Percentiles rank a stretch among this genome's conserved stretches.
Conservation (phyloP, 2,329 filamentous ascomycete genomes). For the Xylariales sp. region DNA sequence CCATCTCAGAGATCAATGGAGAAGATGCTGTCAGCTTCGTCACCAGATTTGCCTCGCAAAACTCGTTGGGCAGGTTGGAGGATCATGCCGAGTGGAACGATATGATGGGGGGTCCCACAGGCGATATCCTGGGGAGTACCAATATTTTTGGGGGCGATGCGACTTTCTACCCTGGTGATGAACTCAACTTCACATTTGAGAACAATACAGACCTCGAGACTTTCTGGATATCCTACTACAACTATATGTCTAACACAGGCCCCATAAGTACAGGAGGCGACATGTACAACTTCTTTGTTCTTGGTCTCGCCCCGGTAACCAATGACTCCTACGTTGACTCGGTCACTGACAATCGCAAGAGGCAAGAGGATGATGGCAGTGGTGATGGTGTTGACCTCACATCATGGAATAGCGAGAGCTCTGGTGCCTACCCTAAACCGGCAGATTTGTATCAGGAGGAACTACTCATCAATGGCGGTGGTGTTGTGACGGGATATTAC, state of each 20-base stretch:
- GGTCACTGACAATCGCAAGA: neutral
- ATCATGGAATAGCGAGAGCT: slow-evolving; percentile 5
- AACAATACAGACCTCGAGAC: slow-evolving; percentile 15
- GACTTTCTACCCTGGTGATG: slow-evolving; percentile 30
- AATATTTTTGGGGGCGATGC: slow-evolving; percentile 23
- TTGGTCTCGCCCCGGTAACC: slow-evolving; percentile 17
- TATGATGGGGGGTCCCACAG: slow-evolving; percentile 23
- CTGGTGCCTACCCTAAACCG: slow-evolving; percentile 10
- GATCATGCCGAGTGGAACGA: slow-evolving; percentile 37
- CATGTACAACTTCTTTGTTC: slow-evolving; percentile 39
- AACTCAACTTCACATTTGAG: slow-evolving; percentile 20
- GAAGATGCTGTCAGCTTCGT: slow-evolving; percentile 20
- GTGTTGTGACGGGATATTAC: slow-evolving; percentile 16
- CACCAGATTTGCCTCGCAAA: slow-evolving; percentile 22
- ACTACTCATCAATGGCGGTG: slow-evolving; percentile 7
- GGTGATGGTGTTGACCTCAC: neutral
- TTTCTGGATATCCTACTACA: slow-evolving; percentile 12
- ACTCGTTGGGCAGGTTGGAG: slow-evolving; percentile 30
- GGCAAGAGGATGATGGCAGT: neutral
- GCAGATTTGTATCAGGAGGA: slow-evolving; percentile 12
- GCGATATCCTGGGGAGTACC: slow-evolving; percentile 19
- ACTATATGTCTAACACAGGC: slow-evolving; percentile 11
- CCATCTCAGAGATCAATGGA: slow-evolving; percentile 27
- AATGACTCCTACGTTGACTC: no score
- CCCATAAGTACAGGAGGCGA: slow-evolving; percentile 34